Percentiles rank a stretch among this genome's conserved stretches.
Conservation (phyloP, 2,329 filamentous ascomycete species). For the Aspergillus ochraceoroseus region DNA sequence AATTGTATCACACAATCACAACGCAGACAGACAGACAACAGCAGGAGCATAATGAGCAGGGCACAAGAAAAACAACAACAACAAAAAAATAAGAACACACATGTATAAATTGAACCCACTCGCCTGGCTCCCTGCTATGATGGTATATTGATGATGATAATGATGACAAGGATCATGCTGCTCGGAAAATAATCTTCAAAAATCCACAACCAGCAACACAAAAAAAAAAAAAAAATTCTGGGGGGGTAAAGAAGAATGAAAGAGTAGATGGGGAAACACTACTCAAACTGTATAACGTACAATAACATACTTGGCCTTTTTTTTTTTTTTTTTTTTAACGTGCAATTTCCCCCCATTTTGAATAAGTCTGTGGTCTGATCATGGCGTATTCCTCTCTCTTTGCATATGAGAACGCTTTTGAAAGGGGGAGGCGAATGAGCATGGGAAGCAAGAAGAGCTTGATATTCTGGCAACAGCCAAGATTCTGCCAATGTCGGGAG, state of each 20-base stretch:
- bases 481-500: too few species aligned
- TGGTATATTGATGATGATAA: slow-evolving; percentile 28
- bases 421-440: too few species aligned
- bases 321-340: slow-evolving; percentile 11
- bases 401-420: too few species aligned
- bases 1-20: slow-evolving; percentile 16
- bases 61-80: slow-evolving; percentile 8
- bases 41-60: slow-evolving; percentile 10
- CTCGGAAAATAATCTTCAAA: slow-evolving; percentile 21
- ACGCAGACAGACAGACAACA: too few species aligned
- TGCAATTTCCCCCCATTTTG: too few species aligned
- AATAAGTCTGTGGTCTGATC: too few species aligned
- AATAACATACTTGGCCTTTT: slow-evolving; percentile 8
- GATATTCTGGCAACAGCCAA: too few species aligned
- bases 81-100: slow-evolving; percentile 15
- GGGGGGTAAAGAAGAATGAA: slow-evolving; percentile 7
- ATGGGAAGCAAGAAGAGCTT: too few species aligned
- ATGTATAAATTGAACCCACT: slow-evolving; percentile 22
- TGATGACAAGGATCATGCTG: slow-evolving; percentile 21
- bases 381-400: too few species aligned
- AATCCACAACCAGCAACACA: slow-evolving; percentile 17
- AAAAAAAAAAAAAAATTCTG: slow-evolving; percentile 12
- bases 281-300: slow-evolving; percentile 10
- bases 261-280: slow-evolving; percentile 10
- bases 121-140: slow-evolving; percentile 30